Evolutionary conservation across 257 asterid genomes (phyloP), one percentile per base, ranked within the genome.

Genomic region (Solanum dulcamara): DNA sequence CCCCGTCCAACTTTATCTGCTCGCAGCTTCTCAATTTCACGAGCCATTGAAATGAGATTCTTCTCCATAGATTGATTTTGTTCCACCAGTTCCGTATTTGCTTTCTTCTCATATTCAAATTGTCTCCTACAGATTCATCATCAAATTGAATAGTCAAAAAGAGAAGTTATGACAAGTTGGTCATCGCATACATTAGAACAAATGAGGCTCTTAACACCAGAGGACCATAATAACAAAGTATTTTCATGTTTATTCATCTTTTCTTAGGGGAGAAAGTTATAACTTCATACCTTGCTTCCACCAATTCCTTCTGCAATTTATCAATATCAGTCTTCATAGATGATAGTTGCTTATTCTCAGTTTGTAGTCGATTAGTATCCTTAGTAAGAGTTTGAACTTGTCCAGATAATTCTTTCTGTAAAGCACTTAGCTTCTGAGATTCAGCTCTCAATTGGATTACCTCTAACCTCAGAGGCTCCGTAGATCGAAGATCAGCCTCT

Each of bases 41-140:
- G 96, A 87, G 99, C 97, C 98, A 93, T 92, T 35, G 94, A 90
- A 81, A 94, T 85, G 35, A 96, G 93, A 90, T 94, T 93, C 60
- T 90, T 91, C 92, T 94, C 97, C 96, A 96, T 85, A 13, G 92
- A 84, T 68, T 90, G 91, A 87, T 93, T 96, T 88, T 94, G 97
- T 84, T 92, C 98, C 79, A 88, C 88, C 85, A 94, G 83, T 84
- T 92, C 97, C 81, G 90, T 93, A 53, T 93, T 95, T 81, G 92
- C 92, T 88, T 95, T 93, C 91, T 94, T 95, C 93, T 94, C 98
- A 87, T 89, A 91, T 72, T 94, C 98, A 30, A 71, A 91, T 14
- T 85, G 88, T 86, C 97, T 93, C 94, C 99, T 96, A 84, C 28
- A 84, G 38, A 70, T 46, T 44, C 55, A 79, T 28, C 33, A 48